A percentile compares a stretch with the other conserved stretches of the same genome.
Evolutionary conservation across 495 filamentous ascomycete genomes (phyloP).

Genomic region (Paragyromitra xinjiangensis): DNA sequence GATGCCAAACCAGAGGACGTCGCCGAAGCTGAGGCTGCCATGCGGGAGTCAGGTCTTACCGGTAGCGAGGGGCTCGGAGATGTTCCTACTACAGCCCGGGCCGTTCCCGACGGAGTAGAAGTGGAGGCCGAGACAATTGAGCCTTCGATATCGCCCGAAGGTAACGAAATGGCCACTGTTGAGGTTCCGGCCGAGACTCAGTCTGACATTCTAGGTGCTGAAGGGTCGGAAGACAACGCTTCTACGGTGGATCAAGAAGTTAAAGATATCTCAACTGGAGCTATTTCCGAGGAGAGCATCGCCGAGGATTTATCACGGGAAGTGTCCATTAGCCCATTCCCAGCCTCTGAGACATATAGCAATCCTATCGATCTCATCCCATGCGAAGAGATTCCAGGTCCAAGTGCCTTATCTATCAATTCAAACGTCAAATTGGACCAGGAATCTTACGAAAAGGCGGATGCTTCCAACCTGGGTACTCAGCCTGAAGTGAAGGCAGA

Average conservation of each 20-base stretch:
- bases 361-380: slow-evolving; percentile 81
- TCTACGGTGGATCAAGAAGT: neutral
- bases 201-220: neutral
- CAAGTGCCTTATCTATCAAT: slow-evolving; percentile 62
- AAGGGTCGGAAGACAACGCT: neutral
- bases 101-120: neutral
- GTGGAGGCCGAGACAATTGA: neutral
- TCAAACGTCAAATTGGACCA: slow-evolving; percentile 76
- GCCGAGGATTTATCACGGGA: slow-evolving; percentile 56
- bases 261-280: neutral
- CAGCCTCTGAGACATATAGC: slow-evolving; percentile 74
- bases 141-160: neutral
- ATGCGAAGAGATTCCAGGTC: slow-evolving; percentile 75
- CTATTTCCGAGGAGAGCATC: neutral
- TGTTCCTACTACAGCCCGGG: neutral
- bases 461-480: slow-evolving; percentile 54
- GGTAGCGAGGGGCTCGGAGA: slow-evolving; percentile 1
- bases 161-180: neutral
- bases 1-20: slow-evolving; percentile 54
- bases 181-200: neutral
- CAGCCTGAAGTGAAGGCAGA: neutral
- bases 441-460: slow-evolving; percentile 76
- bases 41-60: slow-evolving; percentile 6
- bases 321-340: slow-evolving; percentile 74
- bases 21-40: slow-evolving; percentile 50